Base-by-base conservation (phyloP, 352 stramenopile genomes). In the Phytophthora pistaciae region DNA sequence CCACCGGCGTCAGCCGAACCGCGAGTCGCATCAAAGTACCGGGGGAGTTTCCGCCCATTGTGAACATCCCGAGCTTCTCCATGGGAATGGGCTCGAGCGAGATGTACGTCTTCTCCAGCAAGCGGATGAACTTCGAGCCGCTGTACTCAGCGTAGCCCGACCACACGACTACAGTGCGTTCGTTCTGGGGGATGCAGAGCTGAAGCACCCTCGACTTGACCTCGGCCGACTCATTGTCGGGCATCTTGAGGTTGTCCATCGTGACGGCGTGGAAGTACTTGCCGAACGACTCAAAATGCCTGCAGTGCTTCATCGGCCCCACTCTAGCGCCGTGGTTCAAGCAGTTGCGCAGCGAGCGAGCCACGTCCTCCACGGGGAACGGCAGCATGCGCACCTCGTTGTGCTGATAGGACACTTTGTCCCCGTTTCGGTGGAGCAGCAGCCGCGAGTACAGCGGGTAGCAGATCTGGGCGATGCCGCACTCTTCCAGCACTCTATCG, bases 51-150 rank as follows among this genome's bases (percentile, higher is more conserved):
- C 18, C 46, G 31, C 31, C 42, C 42, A 55, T 44, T 1, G 38
- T 7, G 4, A 56, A 11, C 54, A 57, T n/a, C 14, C 49, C 36
- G 6, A 67, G 9, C 3, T 38, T 50, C 25, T 48, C 31, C 38
- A 61, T 44, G 8, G 27, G 56, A 36, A 56, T 56, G 1, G 70
- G 23, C 18, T 65, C 65, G 55, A 68, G 14, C 7, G 54, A 14
- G n/a, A 68, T 27, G 68, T 72, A 82, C 8, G 67, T 72, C 16
- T 72, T 78, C 57, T 81, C 70, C 14, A 72, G 63, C 44, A 83
- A 54, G 1, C 70, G 73, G 44, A 83, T 62, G 14, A 55, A 68
- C 13, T 75, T 67, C 0, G 59, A 60, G 5, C 70, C 73, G 18
- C 65, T 61, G 18, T 70, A 71, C 60, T 83, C 76, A 3, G 79